Percentiles rank a stretch among this genome's conserved stretches.
phyloP scores from a whole-genome alignment of 139 green algal species.

The Microglena sp. region DNA sequence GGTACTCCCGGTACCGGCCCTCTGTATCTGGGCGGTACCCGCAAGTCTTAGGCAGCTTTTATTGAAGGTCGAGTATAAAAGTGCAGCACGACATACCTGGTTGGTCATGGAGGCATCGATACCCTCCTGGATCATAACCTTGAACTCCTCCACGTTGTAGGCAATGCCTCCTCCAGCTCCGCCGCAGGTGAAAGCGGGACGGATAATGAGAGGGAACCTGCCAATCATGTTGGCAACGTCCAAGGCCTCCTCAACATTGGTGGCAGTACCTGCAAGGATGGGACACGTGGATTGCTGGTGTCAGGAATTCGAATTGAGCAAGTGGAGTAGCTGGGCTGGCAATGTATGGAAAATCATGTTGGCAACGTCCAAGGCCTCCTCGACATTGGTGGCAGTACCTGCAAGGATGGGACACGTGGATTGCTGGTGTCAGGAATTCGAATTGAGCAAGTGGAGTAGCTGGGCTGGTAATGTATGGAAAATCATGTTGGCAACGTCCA shows the following conservation, averaged over 20 bases:
- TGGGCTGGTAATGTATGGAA: too few relatives aligned
- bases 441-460: neutral
- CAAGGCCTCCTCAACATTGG: slow-evolving; percentile 54
- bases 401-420: too few relatives aligned
- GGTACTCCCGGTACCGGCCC: too few relatives aligned
- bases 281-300: too few relatives aligned
- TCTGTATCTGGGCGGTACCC: too few relatives aligned
- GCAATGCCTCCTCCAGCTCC: slow-evolving; percentile 95
- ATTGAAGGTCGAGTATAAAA: too few relatives aligned
- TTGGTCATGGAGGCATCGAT: slow-evolving; percentile 87
- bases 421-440: too few relatives aligned
- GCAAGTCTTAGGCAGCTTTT: too few relatives aligned
- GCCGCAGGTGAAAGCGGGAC: slow-evolving; percentile 95
- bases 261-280: slow-evolving; percentile 29
- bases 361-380: slow-evolving; percentile 47
- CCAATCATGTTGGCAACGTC: slow-evolving; percentile 60
- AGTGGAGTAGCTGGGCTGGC: too few relatives aligned
- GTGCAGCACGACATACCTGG: slow-evolving; percentile 60
- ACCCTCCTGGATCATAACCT: slow-evolving; percentile 70
- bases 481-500: slow-evolving; percentile 52
- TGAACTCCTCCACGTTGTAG: slow-evolving; percentile 98
- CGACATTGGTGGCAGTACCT: slow-evolving; percentile 48
- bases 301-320: too few relatives aligned
- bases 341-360: too few relatives aligned
- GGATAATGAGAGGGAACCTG: slow-evolving; percentile 88